Evolutionary conservation across 148 eudicot species (phyloP).

Genomic region (Diospyros kaki): DNA sequence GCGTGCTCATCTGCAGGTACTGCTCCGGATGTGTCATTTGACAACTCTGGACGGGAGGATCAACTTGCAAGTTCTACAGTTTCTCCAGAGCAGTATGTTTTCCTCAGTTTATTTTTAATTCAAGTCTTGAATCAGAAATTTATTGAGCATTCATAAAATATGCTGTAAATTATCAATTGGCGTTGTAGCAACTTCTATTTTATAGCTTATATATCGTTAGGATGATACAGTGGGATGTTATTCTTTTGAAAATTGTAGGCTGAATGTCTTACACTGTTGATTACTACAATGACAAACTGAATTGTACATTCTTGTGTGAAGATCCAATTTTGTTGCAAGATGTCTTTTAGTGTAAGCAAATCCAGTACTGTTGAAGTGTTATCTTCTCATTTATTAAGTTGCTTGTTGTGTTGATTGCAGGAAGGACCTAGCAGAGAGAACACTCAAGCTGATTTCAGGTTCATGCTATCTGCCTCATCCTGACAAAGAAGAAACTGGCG

Average conservation of each 20-base stretch:
- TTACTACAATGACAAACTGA: not conserved
- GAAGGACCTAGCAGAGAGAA: slow-evolving; percentile 23
- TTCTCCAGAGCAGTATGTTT: slow-evolving; percentile 57
- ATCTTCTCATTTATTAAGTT: slow-evolving; percentile 7
- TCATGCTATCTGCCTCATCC: slow-evolving; percentile 67
- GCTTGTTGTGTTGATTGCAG: slow-evolving; percentile 31
- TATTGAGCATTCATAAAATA: not conserved
- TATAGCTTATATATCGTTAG: not conserved
- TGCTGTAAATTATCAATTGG: not conserved
- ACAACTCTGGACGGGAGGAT: slow-evolving; percentile 33
- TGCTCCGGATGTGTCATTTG: slow-evolving; percentile 51
- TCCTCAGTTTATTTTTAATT: not conserved
- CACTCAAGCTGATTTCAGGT: slow-evolving; percentile 50
- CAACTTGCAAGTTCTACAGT: slow-evolving; percentile 31
- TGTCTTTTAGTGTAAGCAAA: not conserved
- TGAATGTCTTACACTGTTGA: not conserved
- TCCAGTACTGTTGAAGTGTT: not conserved
- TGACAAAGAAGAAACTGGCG: slow-evolving; percentile 58
- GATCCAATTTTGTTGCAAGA: not conserved
- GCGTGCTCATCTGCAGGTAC: slow-evolving; percentile 41
- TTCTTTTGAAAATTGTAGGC: not conserved
- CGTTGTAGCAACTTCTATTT: not conserved
- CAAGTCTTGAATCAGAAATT: not conserved
- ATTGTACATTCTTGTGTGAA: not conserved
- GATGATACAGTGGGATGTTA: not conserved